Conservation (phyloP, 768 basidiomycete species). For the Pleurotus cornucopiae region DNA sequence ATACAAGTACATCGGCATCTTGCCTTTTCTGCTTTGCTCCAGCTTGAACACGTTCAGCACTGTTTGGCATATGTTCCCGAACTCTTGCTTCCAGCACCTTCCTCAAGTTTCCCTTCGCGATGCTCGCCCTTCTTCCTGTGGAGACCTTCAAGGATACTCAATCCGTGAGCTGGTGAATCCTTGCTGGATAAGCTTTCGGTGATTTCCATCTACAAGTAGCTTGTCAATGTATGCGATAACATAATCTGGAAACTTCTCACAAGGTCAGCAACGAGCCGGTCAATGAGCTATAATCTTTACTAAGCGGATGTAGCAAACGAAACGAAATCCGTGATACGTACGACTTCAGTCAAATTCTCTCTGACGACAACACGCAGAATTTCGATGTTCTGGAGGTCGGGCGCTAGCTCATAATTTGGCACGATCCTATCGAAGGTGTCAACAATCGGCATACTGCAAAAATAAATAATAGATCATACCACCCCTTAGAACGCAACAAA, state of each 20-base stretch:
- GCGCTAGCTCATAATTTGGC: constrained; percentile 50
- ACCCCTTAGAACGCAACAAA: constrained; percentile 45
- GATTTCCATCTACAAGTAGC: constrained; percentile 46
- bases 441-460: neutral
- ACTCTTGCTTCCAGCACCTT: constrained; percentile 39
- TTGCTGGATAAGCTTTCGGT: constrained; percentile 52
- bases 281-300: constrained; percentile 53
- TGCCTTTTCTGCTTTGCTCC: too few species aligned
- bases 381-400: constrained; percentile 47
- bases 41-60: constrained; percentile 38
- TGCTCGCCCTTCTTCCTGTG: constrained; percentile 29
- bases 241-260: constrained; percentile 32
- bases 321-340: constrained; percentile 16
- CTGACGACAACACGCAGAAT: constrained; percentile 64
- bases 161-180: constrained; percentile 45
- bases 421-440: constrained; percentile 33
- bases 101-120: constrained; percentile 39
- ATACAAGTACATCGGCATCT: too few species aligned
- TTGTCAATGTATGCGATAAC: neutral
- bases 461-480: constrained; percentile 34
- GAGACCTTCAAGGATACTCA: constrained; percentile 36
- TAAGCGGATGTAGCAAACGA: constrained; percentile 45
- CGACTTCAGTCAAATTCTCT: constrained; percentile 53
- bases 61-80: constrained; percentile 67
- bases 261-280: constrained; percentile 65